phyloP scores from a whole-genome alignment of 1,284 basidiomycete species.

The Ceratobasidium sp. region DNA sequence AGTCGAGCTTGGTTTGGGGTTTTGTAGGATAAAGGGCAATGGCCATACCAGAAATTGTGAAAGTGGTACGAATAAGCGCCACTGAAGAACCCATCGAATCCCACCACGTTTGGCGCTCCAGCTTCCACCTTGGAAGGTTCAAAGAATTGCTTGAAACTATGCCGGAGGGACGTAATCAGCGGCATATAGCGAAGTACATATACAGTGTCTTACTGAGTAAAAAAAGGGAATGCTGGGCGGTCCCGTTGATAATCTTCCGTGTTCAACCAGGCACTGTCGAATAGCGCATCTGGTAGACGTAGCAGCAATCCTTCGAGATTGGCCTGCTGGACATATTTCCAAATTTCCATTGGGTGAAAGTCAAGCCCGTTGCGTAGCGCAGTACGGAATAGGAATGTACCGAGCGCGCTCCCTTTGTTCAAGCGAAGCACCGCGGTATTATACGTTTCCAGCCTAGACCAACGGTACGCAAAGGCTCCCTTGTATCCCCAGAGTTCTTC shows the following conservation, averaged over 20 bases:
- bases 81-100: conserved; percentile 87
- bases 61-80: conserved; percentile 90
- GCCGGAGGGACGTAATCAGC: neutral
- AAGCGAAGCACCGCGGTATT: conserved; percentile 89
- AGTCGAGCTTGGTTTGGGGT: too few species aligned
- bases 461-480: conserved; percentile 86
- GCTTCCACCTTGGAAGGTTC: conserved; percentile 71
- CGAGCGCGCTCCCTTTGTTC: too few species aligned
- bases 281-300: conserved; percentile 81
- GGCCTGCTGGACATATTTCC: conserved; percentile 78
- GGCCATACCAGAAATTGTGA: conserved; percentile 76
- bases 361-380: too few species aligned
- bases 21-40: neutral
- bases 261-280: conserved; percentile 87
- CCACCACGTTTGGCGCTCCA: conserved; percentile 74
- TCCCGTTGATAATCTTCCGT: conserved; percentile 82
- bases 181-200: neutral
- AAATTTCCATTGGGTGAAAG: conserved; percentile 87
- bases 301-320: conserved; percentile 73
- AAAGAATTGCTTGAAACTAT: conserved; percentile 79
- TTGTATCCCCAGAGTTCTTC: conserved; percentile 88
- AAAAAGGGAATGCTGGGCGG: conserved; percentile 84
- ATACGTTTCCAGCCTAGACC: conserved; percentile 80
- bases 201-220: conserved; percentile 64
- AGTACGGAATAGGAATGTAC: too few species aligned